These are phyloP conservation scores for Puccinia hordei DNA, from an alignment of 1,284 basidiomycete species.

Conservation along the genomic window DNA sequence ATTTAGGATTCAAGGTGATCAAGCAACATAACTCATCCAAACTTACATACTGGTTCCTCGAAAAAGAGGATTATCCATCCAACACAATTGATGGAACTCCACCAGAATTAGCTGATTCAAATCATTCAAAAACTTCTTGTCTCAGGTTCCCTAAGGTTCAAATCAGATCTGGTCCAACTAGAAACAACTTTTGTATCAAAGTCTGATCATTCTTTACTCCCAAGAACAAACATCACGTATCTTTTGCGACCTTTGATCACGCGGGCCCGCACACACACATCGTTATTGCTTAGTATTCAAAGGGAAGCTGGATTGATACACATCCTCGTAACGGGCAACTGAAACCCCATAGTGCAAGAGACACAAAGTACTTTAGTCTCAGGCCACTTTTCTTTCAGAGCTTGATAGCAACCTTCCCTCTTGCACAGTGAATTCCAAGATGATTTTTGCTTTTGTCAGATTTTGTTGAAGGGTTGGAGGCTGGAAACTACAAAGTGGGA, in stretches of 20 bases:
- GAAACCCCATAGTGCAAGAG: too few relatives aligned
- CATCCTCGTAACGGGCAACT: too few relatives aligned
- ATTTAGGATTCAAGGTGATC: constrained; percentile 58
- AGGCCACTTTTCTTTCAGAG: too few relatives aligned
- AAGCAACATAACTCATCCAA: constrained; percentile 59
- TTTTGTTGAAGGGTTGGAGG: too few relatives aligned
- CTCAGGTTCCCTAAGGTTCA: constrained; percentile 58
- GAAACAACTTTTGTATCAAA: constrained; percentile 60
- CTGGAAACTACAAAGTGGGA: too few relatives aligned
- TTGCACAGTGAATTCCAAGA: constrained; percentile 80
- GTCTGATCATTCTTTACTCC: not conserved
- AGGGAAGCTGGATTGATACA: too few relatives aligned
- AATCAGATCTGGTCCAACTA: constrained; percentile 56
- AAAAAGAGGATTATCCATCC: constrained; percentile 41
- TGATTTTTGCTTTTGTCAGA: constrained; percentile 71
- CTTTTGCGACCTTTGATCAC: not conserved
- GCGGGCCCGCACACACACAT: too few relatives aligned
- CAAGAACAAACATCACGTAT: not conserved
- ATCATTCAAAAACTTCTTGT: not conserved
- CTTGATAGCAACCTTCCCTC: constrained; percentile 81
- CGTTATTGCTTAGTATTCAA: too few relatives aligned
- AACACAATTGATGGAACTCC: not conserved
- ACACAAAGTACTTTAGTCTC: too few relatives aligned
- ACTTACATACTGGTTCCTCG: constrained; percentile 60
- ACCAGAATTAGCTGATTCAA: not conserved